Evolutionary conservation across 441 rosid genomes (phyloP).

Genomic region (Populus hybrid): DNA sequence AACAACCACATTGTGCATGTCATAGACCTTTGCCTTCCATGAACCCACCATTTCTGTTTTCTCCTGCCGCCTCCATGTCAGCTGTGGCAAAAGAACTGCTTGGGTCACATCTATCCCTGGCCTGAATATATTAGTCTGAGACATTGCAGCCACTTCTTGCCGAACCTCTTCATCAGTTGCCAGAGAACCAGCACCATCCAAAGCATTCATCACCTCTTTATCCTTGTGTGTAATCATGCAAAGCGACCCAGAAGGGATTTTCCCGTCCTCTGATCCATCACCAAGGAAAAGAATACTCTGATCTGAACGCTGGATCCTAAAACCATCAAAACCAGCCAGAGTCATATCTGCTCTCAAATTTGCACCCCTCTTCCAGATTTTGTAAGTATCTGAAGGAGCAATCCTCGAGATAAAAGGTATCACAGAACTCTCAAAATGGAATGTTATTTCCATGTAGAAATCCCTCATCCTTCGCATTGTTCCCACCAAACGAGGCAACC

Average conservation of each 20-base stretch:
- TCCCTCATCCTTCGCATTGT: conserved; percentile 90
- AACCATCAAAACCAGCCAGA: conserved; percentile 93
- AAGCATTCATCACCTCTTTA: conserved; percentile 86
- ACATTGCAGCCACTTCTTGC: conserved; percentile 89
- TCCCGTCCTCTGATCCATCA: conserved; percentile 88
- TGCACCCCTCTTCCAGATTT: conserved; percentile 90
- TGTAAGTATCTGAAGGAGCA: conserved; percentile 95
- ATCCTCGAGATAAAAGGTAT: conserved; percentile 91
- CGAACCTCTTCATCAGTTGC: conserved; percentile 82
- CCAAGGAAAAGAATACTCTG: conserved; percentile 94
- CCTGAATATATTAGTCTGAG: conserved; percentile 85
- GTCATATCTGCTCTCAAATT: conserved; percentile 97
- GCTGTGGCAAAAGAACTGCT: conserved; percentile 80
- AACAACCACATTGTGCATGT: conserved; percentile 94
- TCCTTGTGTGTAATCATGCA: conserved; percentile 92
- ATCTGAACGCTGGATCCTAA: conserved; percentile 85
- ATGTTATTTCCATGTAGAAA: conserved; percentile 92
- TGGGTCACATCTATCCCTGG: conserved; percentile 96
- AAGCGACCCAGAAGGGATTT: conserved; percentile 70
- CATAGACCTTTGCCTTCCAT: conserved; percentile 95
- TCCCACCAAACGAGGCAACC: conserved; percentile 81
- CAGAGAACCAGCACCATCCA: conserved; percentile 81
- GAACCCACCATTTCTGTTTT: conserved; percentile 81
- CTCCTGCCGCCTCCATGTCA: conserved; percentile 96
- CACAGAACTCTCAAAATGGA: conserved; percentile 94